Evolutionary conservation across 2,329 filamentous ascomycete species (phyloP).

Genomic region (Dothistroma pini): DNA sequence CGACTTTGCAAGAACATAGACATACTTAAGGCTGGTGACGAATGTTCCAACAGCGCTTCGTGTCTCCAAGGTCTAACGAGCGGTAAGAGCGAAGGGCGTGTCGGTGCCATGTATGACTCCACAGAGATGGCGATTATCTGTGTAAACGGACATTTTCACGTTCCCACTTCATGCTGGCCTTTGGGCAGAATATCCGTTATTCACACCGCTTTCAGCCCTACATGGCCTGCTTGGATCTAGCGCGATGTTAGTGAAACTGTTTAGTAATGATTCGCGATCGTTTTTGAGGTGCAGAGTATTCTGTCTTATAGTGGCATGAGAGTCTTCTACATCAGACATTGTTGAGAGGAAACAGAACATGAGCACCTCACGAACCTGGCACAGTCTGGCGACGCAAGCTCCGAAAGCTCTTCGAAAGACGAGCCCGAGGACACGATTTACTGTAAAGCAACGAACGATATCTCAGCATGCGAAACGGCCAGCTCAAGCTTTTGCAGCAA

Average conservation of each 20-base stretch:
- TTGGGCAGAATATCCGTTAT: background rate
- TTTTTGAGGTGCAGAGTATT: too few relatives aligned
- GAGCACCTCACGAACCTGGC: slow-evolving; percentile 12
- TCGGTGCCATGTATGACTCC: too few relatives aligned
- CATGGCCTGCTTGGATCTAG: background rate
- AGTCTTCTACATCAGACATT: background rate
- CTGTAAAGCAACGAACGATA: slow-evolving; percentile 11
- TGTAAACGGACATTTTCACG: too few relatives aligned
- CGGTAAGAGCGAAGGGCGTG: too few relatives aligned
- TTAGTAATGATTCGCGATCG: background rate
- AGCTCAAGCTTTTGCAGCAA: slow-evolving; percentile 22
- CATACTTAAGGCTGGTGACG: background rate
- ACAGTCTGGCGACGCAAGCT: slow-evolving; percentile 7
- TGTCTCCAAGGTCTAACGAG: too few relatives aligned
- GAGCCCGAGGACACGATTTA: slow-evolving; percentile 9
- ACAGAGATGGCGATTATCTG: too few relatives aligned
- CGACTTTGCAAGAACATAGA: too few relatives aligned
- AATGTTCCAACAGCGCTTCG: background rate
- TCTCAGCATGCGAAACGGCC: slow-evolving; percentile 11
- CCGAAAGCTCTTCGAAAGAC: slow-evolving; percentile 15
- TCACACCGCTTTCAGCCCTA: background rate
- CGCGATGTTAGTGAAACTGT: background rate
- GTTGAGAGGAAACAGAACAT: slow-evolving; percentile 2
- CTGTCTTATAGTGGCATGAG: background rate
- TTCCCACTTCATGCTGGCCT: background rate